phyloP scores from a whole-genome alignment of 2,329 filamentous ascomycete species.

The Dactylella cylindrospora region DNA sequence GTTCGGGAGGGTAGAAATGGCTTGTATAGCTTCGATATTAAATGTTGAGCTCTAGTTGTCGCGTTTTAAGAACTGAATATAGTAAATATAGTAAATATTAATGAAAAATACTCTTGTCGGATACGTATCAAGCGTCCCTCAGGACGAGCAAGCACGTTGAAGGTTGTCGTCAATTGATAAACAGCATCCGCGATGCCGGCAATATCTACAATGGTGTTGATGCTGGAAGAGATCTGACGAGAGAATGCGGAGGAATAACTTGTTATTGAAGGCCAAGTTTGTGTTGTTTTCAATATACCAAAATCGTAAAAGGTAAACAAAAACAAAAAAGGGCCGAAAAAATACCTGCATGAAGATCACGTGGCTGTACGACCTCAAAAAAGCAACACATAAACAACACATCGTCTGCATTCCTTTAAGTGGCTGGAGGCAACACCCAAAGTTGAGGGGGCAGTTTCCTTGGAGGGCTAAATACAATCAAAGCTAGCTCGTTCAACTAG shows the following conservation, averaged over 20 bases:
- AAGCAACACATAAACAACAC: slow-evolving; percentile 1
- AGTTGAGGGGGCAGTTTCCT: too few species aligned
- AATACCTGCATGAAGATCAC: neutral
- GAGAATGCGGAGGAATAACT: slow-evolving; percentile 12
- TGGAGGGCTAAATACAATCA: too few species aligned
- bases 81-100: slow-evolving; percentile 4
- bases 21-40: too few species aligned
- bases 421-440: too few species aligned
- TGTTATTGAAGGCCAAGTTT: slow-evolving; percentile 8
- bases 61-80: slow-evolving; percentile 13
- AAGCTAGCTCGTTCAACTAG: too few species aligned
- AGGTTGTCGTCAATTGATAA: neutral
- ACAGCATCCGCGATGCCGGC: slow-evolving; percentile 7
- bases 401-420: neutral
- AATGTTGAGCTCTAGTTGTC: slow-evolving; percentile 15
- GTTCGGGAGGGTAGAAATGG: too few species aligned
- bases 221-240: slow-evolving; percentile 13
- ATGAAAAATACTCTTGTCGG: neutral
- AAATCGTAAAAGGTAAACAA: slow-evolving; percentile 40
- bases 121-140: neutral
- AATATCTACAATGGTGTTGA: neutral
- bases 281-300: slow-evolving; percentile 19
- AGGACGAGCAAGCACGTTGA: neutral
- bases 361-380: slow-evolving; percentile 1
- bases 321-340: slow-evolving; percentile 20